Evolutionary conservation across 139 green algal genomes (phyloP).

Genomic region (Spirogloea muscicola): DNA sequence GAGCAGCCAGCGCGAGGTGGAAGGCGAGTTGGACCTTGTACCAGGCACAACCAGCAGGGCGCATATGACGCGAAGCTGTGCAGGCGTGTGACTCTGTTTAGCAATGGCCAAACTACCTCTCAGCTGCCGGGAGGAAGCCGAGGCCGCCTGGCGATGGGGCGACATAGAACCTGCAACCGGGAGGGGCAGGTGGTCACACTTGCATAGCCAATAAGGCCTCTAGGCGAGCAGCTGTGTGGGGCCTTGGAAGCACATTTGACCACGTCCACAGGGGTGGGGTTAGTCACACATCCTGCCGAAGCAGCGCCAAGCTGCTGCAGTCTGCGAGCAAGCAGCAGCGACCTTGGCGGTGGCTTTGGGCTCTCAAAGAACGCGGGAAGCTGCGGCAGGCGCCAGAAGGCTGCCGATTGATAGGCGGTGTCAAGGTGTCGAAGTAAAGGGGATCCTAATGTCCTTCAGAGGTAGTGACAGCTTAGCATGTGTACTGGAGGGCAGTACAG

Average conservation of each 20-base stretch:
- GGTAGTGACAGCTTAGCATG: neutral
- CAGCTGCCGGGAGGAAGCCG: neutral
- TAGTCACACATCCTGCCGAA: neutral
- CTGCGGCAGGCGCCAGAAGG: no score
- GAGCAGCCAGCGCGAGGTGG: no score
- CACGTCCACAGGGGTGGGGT: neutral
- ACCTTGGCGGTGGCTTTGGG: no score
- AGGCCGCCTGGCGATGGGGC: conserved; percentile 17
- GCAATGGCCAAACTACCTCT: conserved; percentile 32
- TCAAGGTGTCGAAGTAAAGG: no score
- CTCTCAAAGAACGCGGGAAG: no score
- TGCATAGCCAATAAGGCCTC: neutral
- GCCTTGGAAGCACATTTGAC: neutral
- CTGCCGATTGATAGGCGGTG: no score
- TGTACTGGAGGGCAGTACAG: neutral
- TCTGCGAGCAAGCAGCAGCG: neutral
- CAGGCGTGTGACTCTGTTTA: no score
- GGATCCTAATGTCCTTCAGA: neutral
- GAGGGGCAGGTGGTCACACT: neutral
- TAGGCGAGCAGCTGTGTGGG: neutral
- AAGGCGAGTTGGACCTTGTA: no score
- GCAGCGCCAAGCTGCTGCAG: neutral
- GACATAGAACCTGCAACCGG: conserved; percentile 11
- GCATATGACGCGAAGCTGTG: no score
- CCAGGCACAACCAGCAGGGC: no score